Evolutionary conservation across 129 eudicot genomes (phyloP), one percentile per base, ranked within the genome.

Genomic region (Tanacetum coccineum): DNA sequence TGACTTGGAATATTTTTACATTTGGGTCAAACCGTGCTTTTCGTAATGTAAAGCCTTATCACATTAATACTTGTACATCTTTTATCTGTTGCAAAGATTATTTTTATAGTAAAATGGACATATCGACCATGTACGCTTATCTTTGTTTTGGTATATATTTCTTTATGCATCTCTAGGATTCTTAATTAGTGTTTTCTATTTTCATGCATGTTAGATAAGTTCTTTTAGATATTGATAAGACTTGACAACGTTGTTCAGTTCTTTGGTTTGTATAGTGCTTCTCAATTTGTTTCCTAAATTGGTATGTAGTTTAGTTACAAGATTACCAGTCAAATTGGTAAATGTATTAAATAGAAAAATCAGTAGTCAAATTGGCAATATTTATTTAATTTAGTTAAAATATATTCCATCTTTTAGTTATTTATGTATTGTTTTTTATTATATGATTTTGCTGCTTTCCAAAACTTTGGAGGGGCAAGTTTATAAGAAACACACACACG

Each of bases 401-500:
- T 14, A 46, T 53, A 49, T 36, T 15, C 30, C 64, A 58, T 46
- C 26, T 65, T 47, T 53, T 9, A 36, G 5, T 14, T 8, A 19
- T 6, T 25, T 19, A 55, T 49, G 40, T 59, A 62, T 56, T 57
- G 54, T 13, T 62, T 49, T 62, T n/a, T n/a, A 22, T 44, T 46
- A 6, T 20, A 70, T 62, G 86, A 88, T 72, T 60, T 84, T 26
- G 49, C 95, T 76, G 77, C 81, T 30, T 72, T 88, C 70, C 89
- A 84, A 59, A 81, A 70, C 78, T 72, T 51, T 71, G 98, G 96
- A 54, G 98, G 96, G 86, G 97, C 62, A 83, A 87, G 80, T 71
- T 20, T 42, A 42, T 36, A 36, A 36, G 42, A 36, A 36, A 36
- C 42, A 36, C 42, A 36, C 42, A 22, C 25, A 22, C 25, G n/a